Evolutionary conservation across 2,329 filamentous ascomycete genomes (phyloP), one percentile per base, ranked within the genome.

Genomic region (Lachnellula suecica): DNA sequence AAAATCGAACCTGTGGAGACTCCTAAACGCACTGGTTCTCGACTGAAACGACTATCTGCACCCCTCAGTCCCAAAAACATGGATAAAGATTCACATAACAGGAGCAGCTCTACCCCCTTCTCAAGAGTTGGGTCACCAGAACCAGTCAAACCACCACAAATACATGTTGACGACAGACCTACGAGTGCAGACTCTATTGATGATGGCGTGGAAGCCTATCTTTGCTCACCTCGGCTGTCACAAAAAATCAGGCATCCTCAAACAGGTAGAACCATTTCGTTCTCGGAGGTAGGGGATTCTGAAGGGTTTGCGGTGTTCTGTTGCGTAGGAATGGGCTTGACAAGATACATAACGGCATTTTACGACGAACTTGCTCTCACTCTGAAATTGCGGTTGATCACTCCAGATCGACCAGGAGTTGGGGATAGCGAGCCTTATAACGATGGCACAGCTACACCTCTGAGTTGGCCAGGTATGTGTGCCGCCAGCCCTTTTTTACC

Each of bases 311-410:
- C 91, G 2, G 90, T 99, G 2, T 92, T 99, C 62, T 95, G 94
- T 68, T 99, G 94, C 65, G 91, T 99, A 2, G 94, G 94, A 19
- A 99, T 99, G 94, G 94, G 94, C 0, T 72, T 99, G 63, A 99
- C 94, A 10, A 83, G 94, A 70, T 99, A 94, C 68, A 89, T 99
- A 54, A 97, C 91, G 55, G 91, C 92, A 0, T 99, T 99, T 68
- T 99, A 97, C 67, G 94, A 99, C 68, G 94, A 99, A 69, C 77
- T 99, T 48, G 94, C 94, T 2, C 74, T 89, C 64, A 96, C 92
- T 1, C 74, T 99, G 53, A 94, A 91, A 68, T 73, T 99, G 51
- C 84, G 94, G 19, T 78, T 99, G 47, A 96, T 99, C 60, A 97
- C 94, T 0, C 88, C 93, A 5, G 94, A 99, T 70, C 84, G 94